Evolutionary conservation across 2,329 filamentous ascomycete genomes (phyloP), one percentile per base, ranked within the genome.

Genomic region (Aureobasidium sp.): DNA sequence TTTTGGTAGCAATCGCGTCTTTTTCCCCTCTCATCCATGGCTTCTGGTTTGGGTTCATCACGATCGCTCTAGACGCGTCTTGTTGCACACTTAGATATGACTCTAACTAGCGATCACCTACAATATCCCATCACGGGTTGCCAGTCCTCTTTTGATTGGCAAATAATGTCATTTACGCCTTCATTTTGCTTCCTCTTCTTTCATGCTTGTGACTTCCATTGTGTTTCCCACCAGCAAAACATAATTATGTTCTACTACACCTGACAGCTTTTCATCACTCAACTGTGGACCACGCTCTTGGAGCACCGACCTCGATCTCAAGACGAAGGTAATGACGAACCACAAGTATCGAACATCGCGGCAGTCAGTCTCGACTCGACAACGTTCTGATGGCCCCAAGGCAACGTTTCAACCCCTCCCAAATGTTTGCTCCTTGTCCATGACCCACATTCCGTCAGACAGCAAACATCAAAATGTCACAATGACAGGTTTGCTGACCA

Each of bases 81-180:
- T 61, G 47, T 62, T 62, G 49, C 60, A 62, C 51, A 60, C 57
- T 53, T 62, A 62, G 60, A 56, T 56, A 62, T 62, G 60, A 48
- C 60, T 62, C 49, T 55, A 45, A 34, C 55, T 58, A 58, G 55
- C 42, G 11, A 56, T 27, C 41, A 60, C 27, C 45, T 51, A 60
- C 57, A 57, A 45, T 25, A 25, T 39, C 48, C 59, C 27, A 61
- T 41, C 59, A 42, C 29, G 59, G 59, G 47, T 53, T 47, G 48
- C 31, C 20, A 15, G 15, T 48, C 37, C 45, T 34, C 31, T 48
- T 37, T 8, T 8, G 48, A 42, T 17, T 20, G 48, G 29, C 47
- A 55, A 61, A 44, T 61, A 61, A 61, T 61, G 59, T 61, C 59
- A 61, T 61, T 61, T 52, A 61, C 20, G 59, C 37, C 45, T 48